Base-by-base conservation (phyloP, 1,284 basidiomycete species). In the Ustilago tritici region DNA sequence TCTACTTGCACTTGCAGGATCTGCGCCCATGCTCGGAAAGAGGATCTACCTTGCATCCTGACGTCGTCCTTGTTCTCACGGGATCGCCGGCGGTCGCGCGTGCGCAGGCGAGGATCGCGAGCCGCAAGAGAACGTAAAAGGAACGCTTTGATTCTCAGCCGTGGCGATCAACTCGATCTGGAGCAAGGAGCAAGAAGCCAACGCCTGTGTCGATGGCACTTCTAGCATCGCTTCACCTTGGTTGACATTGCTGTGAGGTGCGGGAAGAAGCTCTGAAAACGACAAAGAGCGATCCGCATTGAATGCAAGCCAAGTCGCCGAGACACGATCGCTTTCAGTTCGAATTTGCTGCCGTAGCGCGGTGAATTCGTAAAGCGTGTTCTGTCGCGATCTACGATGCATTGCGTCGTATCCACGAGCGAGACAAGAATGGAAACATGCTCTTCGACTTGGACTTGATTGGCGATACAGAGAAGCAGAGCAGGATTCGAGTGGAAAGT, bases 1-100 rank as follows among this genome's bases (percentile, higher is more conserved):
- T 49, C 46, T 19, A 23, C 32, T 12, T 46, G 56, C 36, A 17
- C 49, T 32, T 49, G n/a, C 46, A 23, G 46, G 14, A 23, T 49
- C 6, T 10, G 19, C n/a, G 46, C 46, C 28, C 46, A 28, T 28
- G 23, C 23, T 28, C 3, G 23, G 46, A 19, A 49, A 49, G 46
- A 50, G 49, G 23, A 54, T 54, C 52, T 19, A 54, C 52, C 52
- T 35, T 54, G 52, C 54, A 41, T 40, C 4, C 19, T 8, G 17
- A 56, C n/a, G 36, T 38, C 35, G 10, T 34, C n/a, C 3, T 28
- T 28, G 23, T 41, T 56, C 36, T 38, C 54, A 23, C 54, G 36
- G 36, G 23, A n/a, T 38, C 17, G 54, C 17, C 23, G 36, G 35
- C 52, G 35, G 34, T 14, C n/a, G 15, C 12, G 32, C 11, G 23